Conservation (phyloP, 1,284 basidiomycete genomes). For the Neotropicomus parvogracilis region DNA sequence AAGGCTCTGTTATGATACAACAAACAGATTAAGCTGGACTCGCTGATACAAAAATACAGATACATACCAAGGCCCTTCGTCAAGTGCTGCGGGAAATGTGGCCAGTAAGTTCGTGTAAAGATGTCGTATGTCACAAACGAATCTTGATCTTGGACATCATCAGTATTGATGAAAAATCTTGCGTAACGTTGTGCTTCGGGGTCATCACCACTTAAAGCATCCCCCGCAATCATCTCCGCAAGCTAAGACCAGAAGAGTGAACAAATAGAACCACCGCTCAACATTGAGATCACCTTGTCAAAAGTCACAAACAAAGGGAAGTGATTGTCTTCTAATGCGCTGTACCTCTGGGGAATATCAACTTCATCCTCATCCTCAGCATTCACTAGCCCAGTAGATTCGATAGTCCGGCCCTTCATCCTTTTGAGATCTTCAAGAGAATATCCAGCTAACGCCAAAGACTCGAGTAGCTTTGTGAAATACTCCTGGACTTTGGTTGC, state of each 20-base stretch:
- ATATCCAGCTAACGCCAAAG: conserved; percentile 41
- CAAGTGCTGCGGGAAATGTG: conserved; percentile 52
- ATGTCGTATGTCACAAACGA: conserved; percentile 45
- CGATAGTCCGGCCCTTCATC: conserved; percentile 24
- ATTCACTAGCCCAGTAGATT: conserved; percentile 43
- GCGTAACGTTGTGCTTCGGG: conserved; percentile 4
- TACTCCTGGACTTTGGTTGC: conserved; percentile 66
- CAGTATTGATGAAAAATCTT: conserved; percentile 16
- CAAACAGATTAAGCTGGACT: background rate
- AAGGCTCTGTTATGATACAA: conserved; percentile 46
- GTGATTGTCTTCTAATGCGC: conserved; percentile 54
- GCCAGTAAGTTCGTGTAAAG: conserved; percentile 61
- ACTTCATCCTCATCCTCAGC: conserved; percentile 46
- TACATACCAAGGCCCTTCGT: conserved; percentile 54
- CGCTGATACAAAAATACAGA: background rate
- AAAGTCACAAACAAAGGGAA: conserved; percentile 73
- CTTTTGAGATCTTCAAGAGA: conserved; percentile 39
- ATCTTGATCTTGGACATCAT: conserved; percentile 20
- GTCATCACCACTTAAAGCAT: conserved; percentile 18
- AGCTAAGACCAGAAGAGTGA: conserved; percentile 11
- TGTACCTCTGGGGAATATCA: conserved; percentile 55
- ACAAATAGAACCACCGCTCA: background rate
- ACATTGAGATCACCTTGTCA: conserved; percentile 46
- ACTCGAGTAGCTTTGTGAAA: conserved; percentile 51
- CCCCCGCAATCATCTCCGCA: conserved; percentile 21